Base-by-base conservation (phyloP, 2,329 filamentous ascomycete genomes). In the Nigrospora osmanthi region DNA sequence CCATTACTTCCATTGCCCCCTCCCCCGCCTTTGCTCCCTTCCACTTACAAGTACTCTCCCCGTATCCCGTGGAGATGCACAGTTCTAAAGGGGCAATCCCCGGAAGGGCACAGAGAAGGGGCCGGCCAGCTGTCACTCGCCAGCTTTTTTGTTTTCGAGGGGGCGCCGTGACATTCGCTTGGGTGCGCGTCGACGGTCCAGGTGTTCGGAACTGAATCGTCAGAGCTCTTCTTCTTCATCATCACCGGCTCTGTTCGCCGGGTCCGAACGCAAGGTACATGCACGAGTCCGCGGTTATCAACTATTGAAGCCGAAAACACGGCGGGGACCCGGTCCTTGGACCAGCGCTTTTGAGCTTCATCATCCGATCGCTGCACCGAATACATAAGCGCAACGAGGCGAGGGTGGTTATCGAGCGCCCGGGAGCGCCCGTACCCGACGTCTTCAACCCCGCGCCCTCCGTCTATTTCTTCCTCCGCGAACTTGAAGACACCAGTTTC, bases 401-500 rank as follows among this genome's bases (percentile, higher is more conserved):
- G 35, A 13, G 14, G 35, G 17, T 13, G 10, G 6, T n/a, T 36
- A n/a, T 35, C 11, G 14, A 13, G 35, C 35, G n/a, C 17, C n/a
- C 11, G n/a, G 14, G 11, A 6, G 10, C 35, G 23, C 2, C 23
- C 9, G 23, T 28, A 7, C 10, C 23, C 23, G 5, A 28, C 7
- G 23, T 7, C 6, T 28, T 28, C 23, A 28, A 41, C 6, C 5
- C 39, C 23, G n/a, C 11, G 31, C 19, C 23, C 9, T 41, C 23
- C 37, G 15, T 62, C 58, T 71, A 77, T 62, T 78, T 83, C 69
- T 86, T 85, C 58, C 77, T 80, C 53, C 80, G 71, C 45, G 79
- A 72, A 14, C 75, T 73, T 50, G 72, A 71, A 45, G 75, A 76
- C 23, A 95, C 79, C 47, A 95, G 67, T 62, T 85, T 87, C 73